Base-by-base conservation (phyloP, 257 asterid species). In the Voacanga thouarsii region DNA sequence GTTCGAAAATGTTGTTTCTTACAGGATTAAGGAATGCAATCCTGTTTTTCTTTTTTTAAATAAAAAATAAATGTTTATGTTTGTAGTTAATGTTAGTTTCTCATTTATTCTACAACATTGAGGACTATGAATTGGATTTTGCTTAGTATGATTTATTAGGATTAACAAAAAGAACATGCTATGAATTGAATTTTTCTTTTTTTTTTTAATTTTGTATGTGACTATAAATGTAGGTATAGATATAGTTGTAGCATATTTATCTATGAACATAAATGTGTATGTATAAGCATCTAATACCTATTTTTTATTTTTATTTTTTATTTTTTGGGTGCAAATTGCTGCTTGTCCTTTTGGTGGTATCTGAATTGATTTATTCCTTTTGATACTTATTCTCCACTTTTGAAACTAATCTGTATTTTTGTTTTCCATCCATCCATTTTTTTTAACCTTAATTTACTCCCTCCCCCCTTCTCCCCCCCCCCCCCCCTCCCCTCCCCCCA, bases 311-410 rank as follows among this genome's bases (percentile, higher is more conserved):
- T 90, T 96, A 97, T 82, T 96, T 97, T 85, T 80, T 93, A 78
- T 73, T 97, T 55, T 77, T 96, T 39, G 93, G 97, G 97, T 86
- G n/a, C n/a, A n/a, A n/a, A n/a, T n/a, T n/a, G n/a, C n/a, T n/a
- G n/a, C n/a, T n/a, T n/a, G n/a, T n/a, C n/a, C n/a, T n/a, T n/a
- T n/a, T n/a, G n/a, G n/a, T n/a, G n/a, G n/a, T n/a, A n/a, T n/a
- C n/a, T n/a, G n/a, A n/a, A n/a, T n/a, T n/a, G n/a, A n/a, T n/a
- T n/a, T n/a, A n/a, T n/a, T n/a, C n/a, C n/a, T n/a, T n/a, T n/a
- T n/a, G n/a, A n/a, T n/a, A n/a, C n/a, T n/a, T n/a, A n/a, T n/a
- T n/a, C n/a, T n/a, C n/a, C n/a, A n/a, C n/a, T n/a, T n/a, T n/a
- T n/a, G n/a, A n/a, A n/a, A n/a, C n/a, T n/a, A n/a, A n/a, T n/a